Base-by-base conservation (phyloP, 192 early-diverging fungal genomes). In the Fimicolochytrium jonesii region DNA sequence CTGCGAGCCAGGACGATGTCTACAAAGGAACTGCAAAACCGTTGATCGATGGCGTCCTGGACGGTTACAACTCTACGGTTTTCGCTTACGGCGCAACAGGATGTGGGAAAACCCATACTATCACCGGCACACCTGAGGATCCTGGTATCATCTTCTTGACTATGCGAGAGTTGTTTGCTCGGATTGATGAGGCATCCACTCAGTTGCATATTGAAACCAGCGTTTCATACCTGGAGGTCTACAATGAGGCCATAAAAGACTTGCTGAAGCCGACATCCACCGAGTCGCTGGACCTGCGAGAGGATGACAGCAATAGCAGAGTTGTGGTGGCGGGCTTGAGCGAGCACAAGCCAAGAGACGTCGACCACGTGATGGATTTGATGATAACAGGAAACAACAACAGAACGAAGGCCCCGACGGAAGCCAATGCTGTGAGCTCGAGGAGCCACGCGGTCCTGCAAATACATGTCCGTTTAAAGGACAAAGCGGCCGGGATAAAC, bases 21-120 rank as follows among this genome's bases (percentile, higher is more conserved):
- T 80, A 74, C 53, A 84, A 88, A 61, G 77, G 78, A 30, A 92
- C 90, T 13, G 85, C 87, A 4, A 76, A 73, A 31, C 78, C 79
- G 6, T 70, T 92, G 33, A 75, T 92, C 35, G 81, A 86, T 43
- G 78, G 78, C 0, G 86, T 92, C 15, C 74, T 91, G 66, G 61
- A 79, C 32, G 92, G 91, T 13, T 94, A 83, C 73, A 92, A 95
- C 61, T 84, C 90, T 28, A 93, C 90, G 5, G 86, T 92, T n/a
- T 95, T 95, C 75, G 91, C 91, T 0, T 95, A 95, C 39, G 72
- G 80, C 23, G 77, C 75, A 18, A 83, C 91, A 6, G 91, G 90
- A 6, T 88, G 86, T 34, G 92, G 92, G 13, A 95, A 95, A 50
- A 93, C 92, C 5, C 84, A 92, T 65, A 95, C 91, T 0, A 92